A percentile compares a stretch with the other conserved stretches of the same genome.
These are phyloP conservation scores for Arabidopsis thaliana DNA, from an alignment of 345 rosid species.

Conservation along the genomic window TAIR10.1 NC_003075.7:125001-125500, in stretches of 20 bases:
- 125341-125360: no score
- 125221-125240: no score
- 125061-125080: constrained; percentile 55
- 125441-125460: background rate
- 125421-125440: constrained; percentile 6
- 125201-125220: background rate
- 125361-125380: no score
- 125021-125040: constrained; percentile 43
- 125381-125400: background rate
- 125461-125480: background rate
- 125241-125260: constrained; percentile 18
- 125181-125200: constrained; percentile 25
- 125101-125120: constrained; percentile 37
- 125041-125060: constrained; percentile 50
- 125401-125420: background rate
- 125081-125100: constrained; percentile 44
- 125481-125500: constrained; percentile 9
- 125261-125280: constrained; percentile 47
- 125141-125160: constrained; percentile 31
- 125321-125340: no score
- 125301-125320: background rate
- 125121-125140: constrained; percentile 31
- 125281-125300: constrained; percentile 59
- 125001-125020: constrained; percentile 50
- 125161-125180: constrained; percentile 16